Conservation (phyloP, 2,329 filamentous ascomycete species). For the Stylonectria norvegica region DNA sequence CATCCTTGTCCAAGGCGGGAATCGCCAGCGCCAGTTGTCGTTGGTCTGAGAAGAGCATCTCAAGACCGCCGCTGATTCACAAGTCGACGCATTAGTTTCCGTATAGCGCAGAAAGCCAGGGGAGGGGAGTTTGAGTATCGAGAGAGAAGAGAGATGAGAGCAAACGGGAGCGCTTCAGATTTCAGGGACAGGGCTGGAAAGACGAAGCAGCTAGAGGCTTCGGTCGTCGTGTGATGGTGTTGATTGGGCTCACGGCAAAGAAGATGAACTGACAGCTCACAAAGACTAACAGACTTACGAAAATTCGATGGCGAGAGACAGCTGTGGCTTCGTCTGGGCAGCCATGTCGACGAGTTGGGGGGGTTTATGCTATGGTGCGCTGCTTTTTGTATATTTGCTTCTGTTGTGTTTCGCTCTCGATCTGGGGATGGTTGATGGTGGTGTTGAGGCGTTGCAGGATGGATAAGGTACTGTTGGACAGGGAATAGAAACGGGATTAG, state of each 20-base stretch:
- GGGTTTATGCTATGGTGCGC: slow-evolving; percentile 17
- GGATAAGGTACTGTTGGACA: no score
- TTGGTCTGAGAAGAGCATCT: slow-evolving; percentile 87
- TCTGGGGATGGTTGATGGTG: slow-evolving; percentile 7
- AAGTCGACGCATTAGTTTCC: not conserved
- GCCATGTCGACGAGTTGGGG: slow-evolving; percentile 11
- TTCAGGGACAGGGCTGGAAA: slow-evolving; percentile 16
- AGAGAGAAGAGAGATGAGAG: slow-evolving; percentile 5
- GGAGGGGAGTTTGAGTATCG: no score
- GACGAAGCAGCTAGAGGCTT: slow-evolving; percentile 4
- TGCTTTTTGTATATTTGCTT: slow-evolving; percentile 12
- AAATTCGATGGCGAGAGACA: slow-evolving; percentile 71
- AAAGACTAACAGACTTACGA: slow-evolving; percentile 37
- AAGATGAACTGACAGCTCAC: slow-evolving; percentile 21
- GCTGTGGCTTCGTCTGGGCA: slow-evolving; percentile 25
- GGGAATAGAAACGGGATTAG: no score
- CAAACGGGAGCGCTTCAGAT: no score
- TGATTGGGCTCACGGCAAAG: no score
- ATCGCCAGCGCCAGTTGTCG: slow-evolving; percentile 68
- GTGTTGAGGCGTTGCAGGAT: not conserved
- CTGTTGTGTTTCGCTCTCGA: slow-evolving; percentile 8
- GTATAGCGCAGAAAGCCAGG: not conserved
- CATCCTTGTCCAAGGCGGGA: slow-evolving; percentile 58
- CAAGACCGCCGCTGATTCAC: slow-evolving; percentile 72
- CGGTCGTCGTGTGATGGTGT: slow-evolving; percentile 11